phyloP scores from a whole-genome alignment of 2,329 filamentous ascomycete genomes.

The Rhinocladiella mackenziei region DNA sequence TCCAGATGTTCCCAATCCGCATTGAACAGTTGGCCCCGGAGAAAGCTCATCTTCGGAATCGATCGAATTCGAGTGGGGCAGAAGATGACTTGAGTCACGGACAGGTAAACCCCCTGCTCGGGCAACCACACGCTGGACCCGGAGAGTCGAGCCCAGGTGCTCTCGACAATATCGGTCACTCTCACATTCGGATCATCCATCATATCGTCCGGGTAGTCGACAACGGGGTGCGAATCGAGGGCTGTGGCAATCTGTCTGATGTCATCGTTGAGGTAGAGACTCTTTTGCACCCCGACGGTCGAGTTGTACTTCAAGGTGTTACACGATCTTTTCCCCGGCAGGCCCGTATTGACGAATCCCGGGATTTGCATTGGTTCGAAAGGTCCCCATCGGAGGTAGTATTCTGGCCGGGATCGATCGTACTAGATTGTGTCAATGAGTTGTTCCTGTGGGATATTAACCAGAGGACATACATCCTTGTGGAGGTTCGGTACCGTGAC shows the following conservation, averaged over 20 bases:
- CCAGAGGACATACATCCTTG: constrained; percentile 5
- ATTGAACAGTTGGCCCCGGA: constrained; percentile 30
- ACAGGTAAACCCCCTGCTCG: constrained; percentile 24
- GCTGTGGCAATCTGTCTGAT: constrained; percentile 23
- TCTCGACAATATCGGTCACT: constrained; percentile 17
- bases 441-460: background rate
- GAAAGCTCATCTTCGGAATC: constrained; percentile 30
- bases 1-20: constrained; percentile 29
- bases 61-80: constrained; percentile 20
- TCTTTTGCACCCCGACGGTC: constrained; percentile 25
- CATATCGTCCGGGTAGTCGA: constrained; percentile 23
- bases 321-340: constrained; percentile 24
- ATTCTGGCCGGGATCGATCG: constrained; percentile 15
- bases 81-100: constrained; percentile 27
- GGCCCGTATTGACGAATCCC: constrained; percentile 23
- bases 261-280: constrained; percentile 31
- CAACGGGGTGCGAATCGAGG: constrained; percentile 21
- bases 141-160: constrained; percentile 24
- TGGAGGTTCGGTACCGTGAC: constrained; percentile 9
- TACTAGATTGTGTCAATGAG: constrained; percentile 9
- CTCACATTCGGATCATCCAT: constrained; percentile 18
- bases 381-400: constrained; percentile 23
- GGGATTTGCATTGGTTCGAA: constrained; percentile 22
- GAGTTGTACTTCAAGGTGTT: constrained; percentile 22
- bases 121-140: constrained; percentile 29